A percentile compares a stretch with the other conserved stretches of the same genome.
These are phyloP conservation scores for Cyberlindnera xishuangbannaensis DNA, from an alignment of 805 yeast genomes.

Conservation along the genomic window DNA sequence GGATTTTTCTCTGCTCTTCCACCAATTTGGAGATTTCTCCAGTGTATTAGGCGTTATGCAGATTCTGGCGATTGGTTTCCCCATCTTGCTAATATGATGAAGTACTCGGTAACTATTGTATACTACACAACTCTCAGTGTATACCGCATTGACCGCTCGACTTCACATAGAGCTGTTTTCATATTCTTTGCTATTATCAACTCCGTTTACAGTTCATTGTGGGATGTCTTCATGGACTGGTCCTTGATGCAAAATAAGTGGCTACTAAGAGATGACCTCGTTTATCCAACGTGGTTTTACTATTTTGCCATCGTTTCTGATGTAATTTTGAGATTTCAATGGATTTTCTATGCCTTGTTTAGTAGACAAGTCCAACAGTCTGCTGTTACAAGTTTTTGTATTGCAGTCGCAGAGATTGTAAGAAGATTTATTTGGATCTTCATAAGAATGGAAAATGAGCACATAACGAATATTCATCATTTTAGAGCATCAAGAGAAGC, in stretches of 20 bases:
- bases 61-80: constrained; percentile 97
- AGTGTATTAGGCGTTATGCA: constrained; percentile 83
- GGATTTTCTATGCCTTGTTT: constrained; percentile 86
- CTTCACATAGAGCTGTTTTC: constrained; percentile 44
- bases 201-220: constrained; percentile 58
- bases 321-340: constrained; percentile 74
- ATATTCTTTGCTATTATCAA: constrained; percentile 72
- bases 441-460: constrained; percentile 95
- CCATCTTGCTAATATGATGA: constrained; percentile 82
- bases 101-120: constrained; percentile 60
- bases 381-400: constrained; percentile 76
- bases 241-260: constrained; percentile 68
- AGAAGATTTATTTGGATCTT: constrained; percentile 87
- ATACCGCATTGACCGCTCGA: constrained; percentile 57
- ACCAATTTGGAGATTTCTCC: constrained; percentile 83
- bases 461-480: constrained; percentile 79
- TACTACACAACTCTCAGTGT: constrained; percentile 72
- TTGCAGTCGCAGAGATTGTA: constrained; percentile 76
- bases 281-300: constrained; percentile 55
- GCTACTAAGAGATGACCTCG: constrained; percentile 66
- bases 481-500: constrained; percentile 85
- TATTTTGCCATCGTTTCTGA: constrained; percentile 72
- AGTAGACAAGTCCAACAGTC: constrained; percentile 76
- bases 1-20: constrained; percentile 87
- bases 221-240: constrained; percentile 98